Evolutionary conservation across 148 eudicot species (phyloP).

Genomic region (Chenopodium formosanum): DNA sequence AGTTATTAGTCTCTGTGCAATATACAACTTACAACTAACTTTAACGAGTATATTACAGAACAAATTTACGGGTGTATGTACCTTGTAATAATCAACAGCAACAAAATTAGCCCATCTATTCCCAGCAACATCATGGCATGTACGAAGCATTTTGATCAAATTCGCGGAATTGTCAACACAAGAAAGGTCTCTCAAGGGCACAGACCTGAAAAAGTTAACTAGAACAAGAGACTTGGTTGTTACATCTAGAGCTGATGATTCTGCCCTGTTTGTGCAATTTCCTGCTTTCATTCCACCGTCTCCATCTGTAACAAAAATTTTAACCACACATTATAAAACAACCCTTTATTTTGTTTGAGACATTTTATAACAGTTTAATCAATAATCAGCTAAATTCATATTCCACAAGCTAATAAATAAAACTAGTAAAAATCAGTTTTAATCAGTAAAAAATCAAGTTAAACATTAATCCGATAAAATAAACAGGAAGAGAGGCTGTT

Average conservation of each 20-base stretch:
- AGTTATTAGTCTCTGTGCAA: neutral
- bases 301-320: slow-evolving; percentile 44
- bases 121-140: slow-evolving; percentile 57
- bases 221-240: slow-evolving; percentile 59
- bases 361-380: too few relatives aligned
- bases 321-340: too few relatives aligned
- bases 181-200: slow-evolving; percentile 42
- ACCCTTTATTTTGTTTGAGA: too few relatives aligned
- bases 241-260: slow-evolving; percentile 52
- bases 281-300: slow-evolving; percentile 66
- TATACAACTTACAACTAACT: too few relatives aligned
- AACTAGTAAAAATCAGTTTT: too few relatives aligned
- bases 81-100: slow-evolving; percentile 76
- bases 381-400: too few relatives aligned
- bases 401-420: too few relatives aligned
- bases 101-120: slow-evolving; percentile 78
- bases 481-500: neutral
- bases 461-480: too few relatives aligned
- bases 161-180: slow-evolving; percentile 54
- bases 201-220: slow-evolving; percentile 51
- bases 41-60: too few relatives aligned
- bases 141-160: slow-evolving; percentile 47
- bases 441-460: neutral
- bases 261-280: slow-evolving; percentile 53
- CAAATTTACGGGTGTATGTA: slow-evolving; percentile 11